These are phyloP conservation scores for Ceratobasidium sp. DNA, from an alignment of 1,284 basidiomycete genomes.

Conservation along the genomic window DNA sequence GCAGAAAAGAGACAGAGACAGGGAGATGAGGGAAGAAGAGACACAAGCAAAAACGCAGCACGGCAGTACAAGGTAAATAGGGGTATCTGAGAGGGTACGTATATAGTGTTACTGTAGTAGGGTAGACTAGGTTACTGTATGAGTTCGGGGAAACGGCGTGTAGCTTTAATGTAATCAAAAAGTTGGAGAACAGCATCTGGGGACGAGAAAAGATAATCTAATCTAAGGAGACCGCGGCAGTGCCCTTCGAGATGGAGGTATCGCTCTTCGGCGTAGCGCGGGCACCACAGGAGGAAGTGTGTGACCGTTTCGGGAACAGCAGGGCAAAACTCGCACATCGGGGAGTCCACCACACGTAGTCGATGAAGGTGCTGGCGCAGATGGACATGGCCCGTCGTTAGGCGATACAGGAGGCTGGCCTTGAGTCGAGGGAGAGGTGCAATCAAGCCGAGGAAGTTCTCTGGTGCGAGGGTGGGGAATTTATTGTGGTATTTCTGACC, in stretches of 20 bases:
- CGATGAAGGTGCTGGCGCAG: slow-evolving; percentile 17
- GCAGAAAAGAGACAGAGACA: too few species aligned
- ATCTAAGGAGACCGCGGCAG: background rate
- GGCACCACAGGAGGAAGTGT: slow-evolving; percentile 18
- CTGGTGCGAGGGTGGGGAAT: too few species aligned
- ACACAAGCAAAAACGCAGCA: too few species aligned
- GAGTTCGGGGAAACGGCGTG: too few species aligned
- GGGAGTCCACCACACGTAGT: background rate
- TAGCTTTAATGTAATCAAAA: slow-evolving; percentile 11
- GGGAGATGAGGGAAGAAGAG: too few species aligned
- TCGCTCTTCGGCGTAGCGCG: background rate
- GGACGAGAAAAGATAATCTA: slow-evolving; percentile 7
- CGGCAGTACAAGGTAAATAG: too few species aligned
- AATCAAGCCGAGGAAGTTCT: too few species aligned
- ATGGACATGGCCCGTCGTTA: slow-evolving; percentile 7
- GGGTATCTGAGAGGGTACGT: too few species aligned
- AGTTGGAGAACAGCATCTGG: background rate
- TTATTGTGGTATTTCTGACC: too few species aligned
- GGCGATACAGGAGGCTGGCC: slow-evolving; percentile 3
- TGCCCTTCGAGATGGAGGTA: slow-evolving; percentile 7
- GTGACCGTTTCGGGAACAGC: background rate
- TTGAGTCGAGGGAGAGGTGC: too few species aligned
- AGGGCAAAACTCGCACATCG: background rate
- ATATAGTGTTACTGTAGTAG: too few species aligned
- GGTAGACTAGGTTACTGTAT: too few species aligned